Percentiles rank a stretch among this genome's conserved stretches.
Evolutionary conservation across 2,329 filamentous ascomycete genomes (phyloP).

Genomic region (Colletotrichum musae): DNA sequence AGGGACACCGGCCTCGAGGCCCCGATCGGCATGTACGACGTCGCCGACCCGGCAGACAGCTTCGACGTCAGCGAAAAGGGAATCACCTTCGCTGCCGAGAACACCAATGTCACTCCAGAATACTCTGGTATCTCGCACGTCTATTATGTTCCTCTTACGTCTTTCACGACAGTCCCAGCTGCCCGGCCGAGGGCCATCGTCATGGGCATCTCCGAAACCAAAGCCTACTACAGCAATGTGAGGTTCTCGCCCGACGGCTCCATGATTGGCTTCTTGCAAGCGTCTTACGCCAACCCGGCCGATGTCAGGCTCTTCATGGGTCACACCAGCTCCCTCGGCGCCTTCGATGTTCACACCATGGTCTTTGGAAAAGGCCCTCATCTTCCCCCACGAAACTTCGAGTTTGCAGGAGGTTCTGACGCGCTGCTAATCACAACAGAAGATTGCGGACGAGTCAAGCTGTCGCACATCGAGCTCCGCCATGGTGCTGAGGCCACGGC

Average conservation of each 20-base stretch:
- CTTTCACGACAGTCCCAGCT: conserved; percentile 46
- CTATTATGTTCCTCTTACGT: conserved; percentile 52
- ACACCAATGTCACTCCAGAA: conserved; percentile 37
- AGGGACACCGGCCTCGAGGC: conserved; percentile 50
- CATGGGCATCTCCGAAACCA: conserved; percentile 38
- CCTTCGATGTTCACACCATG: conserved; percentile 48
- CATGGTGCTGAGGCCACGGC: conserved; percentile 46
- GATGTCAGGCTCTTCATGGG: conserved; percentile 51
- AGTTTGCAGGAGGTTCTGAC: conserved; percentile 52
- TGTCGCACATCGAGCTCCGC: conserved; percentile 53
- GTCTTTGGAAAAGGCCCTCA: conserved; percentile 46
- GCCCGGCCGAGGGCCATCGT: conserved; percentile 46
- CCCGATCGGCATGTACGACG: conserved; percentile 47
- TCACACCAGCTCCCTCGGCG: conserved; percentile 46
- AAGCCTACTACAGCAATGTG: conserved; percentile 45
- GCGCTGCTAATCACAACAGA: conserved; percentile 52
- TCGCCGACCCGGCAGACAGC: conserved; percentile 41
- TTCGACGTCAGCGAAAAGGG: conserved; percentile 54
- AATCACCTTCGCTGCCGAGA: conserved; percentile 51
- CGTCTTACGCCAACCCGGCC: conserved; percentile 43
- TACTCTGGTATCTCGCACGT: conserved; percentile 41
- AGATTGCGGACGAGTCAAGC: conserved; percentile 50
- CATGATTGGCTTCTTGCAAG: conserved; percentile 53
- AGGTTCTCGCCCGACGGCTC: conserved; percentile 55
- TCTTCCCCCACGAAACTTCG: conserved; percentile 50